Conservation (phyloP, 768 basidiomycete genomes). For the Agaricus sinodeliciosus region DNA sequence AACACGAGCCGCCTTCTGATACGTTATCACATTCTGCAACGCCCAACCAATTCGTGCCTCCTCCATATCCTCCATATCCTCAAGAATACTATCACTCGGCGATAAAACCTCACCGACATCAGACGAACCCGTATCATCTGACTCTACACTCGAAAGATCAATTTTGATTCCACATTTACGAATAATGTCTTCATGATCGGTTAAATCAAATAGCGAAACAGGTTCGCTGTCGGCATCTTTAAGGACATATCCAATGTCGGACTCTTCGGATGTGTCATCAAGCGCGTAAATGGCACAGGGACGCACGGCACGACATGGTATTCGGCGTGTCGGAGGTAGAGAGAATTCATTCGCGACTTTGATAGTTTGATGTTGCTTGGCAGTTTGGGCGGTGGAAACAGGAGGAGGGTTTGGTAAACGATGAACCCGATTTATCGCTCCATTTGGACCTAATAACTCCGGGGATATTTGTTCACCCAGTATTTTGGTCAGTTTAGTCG, state of each 20-base stretch:
- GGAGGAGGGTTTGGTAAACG: background rate
- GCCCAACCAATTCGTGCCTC: slow-evolving; percentile 7
- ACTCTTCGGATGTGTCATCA: slow-evolving; percentile 1
- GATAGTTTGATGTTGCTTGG: background rate
- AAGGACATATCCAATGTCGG: too few species aligned
- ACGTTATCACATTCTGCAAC: slow-evolving; percentile 6
- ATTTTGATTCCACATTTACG: background rate
- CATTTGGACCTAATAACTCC: background rate
- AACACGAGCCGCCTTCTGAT: slow-evolving; percentile 2
- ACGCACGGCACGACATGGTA: background rate
- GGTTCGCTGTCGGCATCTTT: background rate
- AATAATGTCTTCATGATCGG: background rate
- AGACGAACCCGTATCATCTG: background rate
- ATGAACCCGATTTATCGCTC: too few species aligned
- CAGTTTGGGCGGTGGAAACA: background rate
- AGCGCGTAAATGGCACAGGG: slow-evolving; percentile 1
- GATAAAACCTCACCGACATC: background rate
- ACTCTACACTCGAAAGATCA: background rate
- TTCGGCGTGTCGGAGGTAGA: background rate
- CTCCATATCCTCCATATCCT: slow-evolving; percentile 6
- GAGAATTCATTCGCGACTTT: background rate
- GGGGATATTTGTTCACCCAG: slow-evolving; percentile 17
- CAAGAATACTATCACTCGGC: background rate
- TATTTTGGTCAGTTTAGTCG: slow-evolving; percentile 20
- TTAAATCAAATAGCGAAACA: background rate